Evolutionary conservation across 225 moss, liverwort and hornwort species (phyloP), one percentile per base, ranked within the genome.

Genomic region (Anthoceros angustus): DNA sequence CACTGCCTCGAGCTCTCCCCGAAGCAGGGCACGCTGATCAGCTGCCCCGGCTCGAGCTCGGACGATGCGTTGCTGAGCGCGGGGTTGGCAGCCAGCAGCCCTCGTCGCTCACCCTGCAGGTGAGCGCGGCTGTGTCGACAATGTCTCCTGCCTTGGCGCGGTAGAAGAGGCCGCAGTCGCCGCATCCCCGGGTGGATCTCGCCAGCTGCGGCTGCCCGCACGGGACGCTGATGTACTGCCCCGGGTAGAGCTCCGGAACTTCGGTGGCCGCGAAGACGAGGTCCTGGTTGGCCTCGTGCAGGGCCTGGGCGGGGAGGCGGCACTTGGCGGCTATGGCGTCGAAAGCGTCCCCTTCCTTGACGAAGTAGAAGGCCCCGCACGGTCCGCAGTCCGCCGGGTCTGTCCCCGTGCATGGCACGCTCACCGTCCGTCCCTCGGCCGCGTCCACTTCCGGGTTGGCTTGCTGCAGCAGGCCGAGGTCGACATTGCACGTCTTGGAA

Each of bases 191-290:
- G 0, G 55, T 55, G 55, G n/a, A 15, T 23, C 55, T 55, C 23
- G 55, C 18, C 8, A 20, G 10, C 14, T 7, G n/a, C 23, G 55
- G 23, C 55, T 55, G n/a, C 55, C 23, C 7, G 18, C 55, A 55
- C 55, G 55, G 55, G 16, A 55, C 23, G 14, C n/a, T 55, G 55
- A 55, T 18, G 55, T 55, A 55, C n/a, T 55, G 55, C n/a, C 55
- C 55, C 5, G 55, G 55, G 14, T 23, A 18, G 1, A 55, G n/a
- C 7, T 55, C 12, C 32, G 32, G 32, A 4, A 1, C 32, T 32
- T 4, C 32, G 32, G 32, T 32, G 14, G 18, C 55, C 7, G 23
- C 12, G 14, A 23, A 9, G 1, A 55, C 5, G n/a, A 55, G 14
- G 55, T 55, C 55, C 55, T 55, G 5, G n/a, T 55, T 55, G 23